Evolutionary conservation across 805 yeast species (phyloP), one percentile per base, ranked within the genome.

Genomic region (Lipomyces oligophaga): DNA sequence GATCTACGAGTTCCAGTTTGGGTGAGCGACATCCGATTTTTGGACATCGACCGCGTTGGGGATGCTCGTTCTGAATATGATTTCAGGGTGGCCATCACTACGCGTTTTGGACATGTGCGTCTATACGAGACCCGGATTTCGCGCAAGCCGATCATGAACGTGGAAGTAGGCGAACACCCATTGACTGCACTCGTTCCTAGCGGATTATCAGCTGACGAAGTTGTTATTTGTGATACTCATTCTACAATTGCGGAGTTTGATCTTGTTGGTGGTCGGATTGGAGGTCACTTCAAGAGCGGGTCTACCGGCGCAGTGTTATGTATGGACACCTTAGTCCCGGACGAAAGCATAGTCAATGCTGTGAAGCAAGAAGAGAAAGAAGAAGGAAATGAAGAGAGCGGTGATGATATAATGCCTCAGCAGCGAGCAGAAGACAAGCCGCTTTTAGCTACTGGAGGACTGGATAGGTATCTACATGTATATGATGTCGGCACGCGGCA

Each of bases 1-100:
- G 94, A 85, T 58, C 67, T 93, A 53, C 74, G 88, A 48, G 93
- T 81, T 5, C 96, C 95, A 3, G 76, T 90, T 8, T 83, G 94
- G 85, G 74, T 86, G 32, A 75, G 80, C 4, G 73, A 75, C 45
- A 71, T 87, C 37, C 63, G 69, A 43, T 78, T 81, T 58, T 45
- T 73, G 37, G 65, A 67, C 26, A 52, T 70, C 5, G 44, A 54
- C 16, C 60, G 66, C 26, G 26, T 35, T 6, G 18, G 8, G 13
- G 34, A 21, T 3, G 13, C 39, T 11, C 25, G 21, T 20, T 10
- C 15, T 5, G 8, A 24, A 39, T 63, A 68, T 5, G 62, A 70
- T n/a, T 77, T 69, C 66, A 68, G 74, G 39, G 66, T 87, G 24
- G 70, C 83, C 7, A 75, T 88, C 0, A 75, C 82, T 3, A 86